A percentile compares a stretch with the other conserved stretches of the same genome.
phyloP scores from a whole-genome alignment of 192 early-diverging fungal species.

The Backusella psychrophila region DNA sequence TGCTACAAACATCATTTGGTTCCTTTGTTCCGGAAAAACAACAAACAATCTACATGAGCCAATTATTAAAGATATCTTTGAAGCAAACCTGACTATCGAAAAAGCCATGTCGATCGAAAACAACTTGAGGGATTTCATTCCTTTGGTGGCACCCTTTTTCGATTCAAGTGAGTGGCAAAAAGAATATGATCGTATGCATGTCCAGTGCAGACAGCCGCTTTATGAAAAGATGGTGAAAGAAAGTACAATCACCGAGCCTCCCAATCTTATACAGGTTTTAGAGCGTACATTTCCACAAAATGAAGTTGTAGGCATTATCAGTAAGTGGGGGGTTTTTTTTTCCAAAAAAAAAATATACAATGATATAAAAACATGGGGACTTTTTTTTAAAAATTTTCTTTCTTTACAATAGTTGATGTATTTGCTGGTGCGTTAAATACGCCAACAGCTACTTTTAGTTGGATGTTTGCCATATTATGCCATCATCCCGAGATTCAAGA shows the following conservation, averaged over 20 bases:
- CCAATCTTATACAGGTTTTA: neutral
- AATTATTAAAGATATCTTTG: neutral
- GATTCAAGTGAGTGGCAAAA: neutral
- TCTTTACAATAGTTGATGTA: neutral
- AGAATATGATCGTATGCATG: neutral
- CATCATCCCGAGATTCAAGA: neutral
- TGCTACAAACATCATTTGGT: neutral
- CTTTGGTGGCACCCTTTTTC: neutral
- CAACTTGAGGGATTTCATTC: neutral
- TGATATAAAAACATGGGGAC: no score
- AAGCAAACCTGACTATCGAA: neutral
- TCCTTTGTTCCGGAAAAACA: neutral
- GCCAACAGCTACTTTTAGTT: neutral
- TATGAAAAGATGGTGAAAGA: neutral
- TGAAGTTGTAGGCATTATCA: no score
- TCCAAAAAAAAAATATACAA: no score
- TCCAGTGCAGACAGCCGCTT: neutral
- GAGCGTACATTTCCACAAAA: neutral
- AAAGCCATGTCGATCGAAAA: neutral
- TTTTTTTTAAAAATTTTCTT: no score
- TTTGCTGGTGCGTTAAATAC: neutral
- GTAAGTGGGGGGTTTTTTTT: no score
- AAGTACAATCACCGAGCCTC: neutral
- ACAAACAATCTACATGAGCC: no score
- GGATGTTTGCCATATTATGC: neutral